Evolutionary conservation across 768 basidiomycete genomes (phyloP).

Genomic region (Russula vinacea): DNA sequence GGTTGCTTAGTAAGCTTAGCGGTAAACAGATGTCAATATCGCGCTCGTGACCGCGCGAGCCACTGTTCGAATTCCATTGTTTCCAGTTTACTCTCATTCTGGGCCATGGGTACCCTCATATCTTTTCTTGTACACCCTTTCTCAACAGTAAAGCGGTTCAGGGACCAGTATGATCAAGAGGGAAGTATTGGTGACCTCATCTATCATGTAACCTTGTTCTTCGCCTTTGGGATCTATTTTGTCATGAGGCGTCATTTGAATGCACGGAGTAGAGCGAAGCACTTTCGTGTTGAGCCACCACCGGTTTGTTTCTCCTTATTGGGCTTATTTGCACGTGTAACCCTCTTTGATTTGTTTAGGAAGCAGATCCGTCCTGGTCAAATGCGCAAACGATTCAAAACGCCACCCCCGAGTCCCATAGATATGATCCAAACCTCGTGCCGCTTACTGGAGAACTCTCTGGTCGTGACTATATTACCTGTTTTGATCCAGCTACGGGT

Average conservation of each 20-base stretch:
- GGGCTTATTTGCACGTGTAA: conserved; percentile 12
- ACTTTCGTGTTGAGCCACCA: conserved; percentile 58
- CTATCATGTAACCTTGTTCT: conserved; percentile 65
- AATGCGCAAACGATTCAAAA: conserved; percentile 51
- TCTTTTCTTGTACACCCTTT: conserved; percentile 50
- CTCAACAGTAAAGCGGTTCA: conserved; percentile 48
- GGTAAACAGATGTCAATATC: conserved; percentile 29
- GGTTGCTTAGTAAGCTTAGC: conserved; percentile 14
- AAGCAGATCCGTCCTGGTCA: conserved; percentile 47
- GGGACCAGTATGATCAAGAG: conserved; percentile 39
- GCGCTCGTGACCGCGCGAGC: conserved; percentile 27
- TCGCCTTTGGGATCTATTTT: conserved; percentile 76
- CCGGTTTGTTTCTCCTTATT: conserved; percentile 44
- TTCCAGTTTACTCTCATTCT: conserved; percentile 6
- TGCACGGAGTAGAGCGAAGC: conserved; percentile 67
- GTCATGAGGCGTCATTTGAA: conserved; percentile 73
- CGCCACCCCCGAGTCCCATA: conserved; percentile 65
- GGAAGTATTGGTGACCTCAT: conserved; percentile 50
- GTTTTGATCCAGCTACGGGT: conserved; percentile 87
- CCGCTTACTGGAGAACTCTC: conserved; percentile 44
- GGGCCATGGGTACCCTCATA: conserved; percentile 34
- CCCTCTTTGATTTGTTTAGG: neutral
- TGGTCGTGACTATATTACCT: conserved; percentile 73
- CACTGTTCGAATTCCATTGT: conserved; percentile 7
- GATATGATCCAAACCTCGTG: conserved; percentile 50